Conservation (phyloP, 2,329 filamentous ascomycete genomes). For the Penicillium decumbens region DNA sequence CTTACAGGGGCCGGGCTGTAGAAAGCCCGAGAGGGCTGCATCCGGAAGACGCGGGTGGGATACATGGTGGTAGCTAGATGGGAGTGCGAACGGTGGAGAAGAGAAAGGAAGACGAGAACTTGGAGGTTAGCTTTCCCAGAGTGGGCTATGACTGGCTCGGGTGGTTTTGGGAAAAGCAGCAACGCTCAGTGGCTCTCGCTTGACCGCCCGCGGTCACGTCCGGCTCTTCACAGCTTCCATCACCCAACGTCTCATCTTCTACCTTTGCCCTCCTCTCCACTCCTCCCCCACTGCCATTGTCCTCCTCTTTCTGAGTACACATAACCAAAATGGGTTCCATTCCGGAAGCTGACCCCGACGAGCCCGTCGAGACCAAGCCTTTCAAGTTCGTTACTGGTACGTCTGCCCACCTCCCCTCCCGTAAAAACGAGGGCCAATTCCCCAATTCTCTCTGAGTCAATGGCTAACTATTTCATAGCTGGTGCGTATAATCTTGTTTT, state of each 20-base stretch:
- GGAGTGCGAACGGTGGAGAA: slow-evolving; percentile 5
- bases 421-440: slow-evolving; percentile 22
- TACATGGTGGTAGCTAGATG: slow-evolving; percentile 52
- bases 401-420: slow-evolving; percentile 36
- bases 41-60: slow-evolving; percentile 61
- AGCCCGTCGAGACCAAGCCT: slow-evolving; percentile 89
- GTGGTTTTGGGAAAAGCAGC: slow-evolving; percentile 33
- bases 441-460: slow-evolving; percentile 26
- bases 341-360: slow-evolving; percentile 58
- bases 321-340: slow-evolving; percentile 76
- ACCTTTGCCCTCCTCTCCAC: slow-evolving; percentile 23
- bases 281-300: slow-evolving; percentile 16
- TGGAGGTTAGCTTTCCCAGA: slow-evolving; percentile 20
- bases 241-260: slow-evolving; percentile 29
- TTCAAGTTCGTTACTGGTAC: slow-evolving; percentile 99
- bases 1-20: slow-evolving; percentile 66
- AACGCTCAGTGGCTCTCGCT: slow-evolving; percentile 34
- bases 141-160: slow-evolving; percentile 29
- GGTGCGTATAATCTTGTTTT: slow-evolving; percentile 40
- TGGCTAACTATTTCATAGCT: slow-evolving; percentile 46
- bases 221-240: slow-evolving; percentile 36
- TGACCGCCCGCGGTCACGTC: slow-evolving; percentile 37
- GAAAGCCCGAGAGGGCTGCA: slow-evolving; percentile 49
- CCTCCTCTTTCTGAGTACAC: slow-evolving; percentile 19
- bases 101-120: slow-evolving; percentile 19